Conservation (phyloP, 768 basidiomycete genomes). For the Royoungia palumana region DNA sequence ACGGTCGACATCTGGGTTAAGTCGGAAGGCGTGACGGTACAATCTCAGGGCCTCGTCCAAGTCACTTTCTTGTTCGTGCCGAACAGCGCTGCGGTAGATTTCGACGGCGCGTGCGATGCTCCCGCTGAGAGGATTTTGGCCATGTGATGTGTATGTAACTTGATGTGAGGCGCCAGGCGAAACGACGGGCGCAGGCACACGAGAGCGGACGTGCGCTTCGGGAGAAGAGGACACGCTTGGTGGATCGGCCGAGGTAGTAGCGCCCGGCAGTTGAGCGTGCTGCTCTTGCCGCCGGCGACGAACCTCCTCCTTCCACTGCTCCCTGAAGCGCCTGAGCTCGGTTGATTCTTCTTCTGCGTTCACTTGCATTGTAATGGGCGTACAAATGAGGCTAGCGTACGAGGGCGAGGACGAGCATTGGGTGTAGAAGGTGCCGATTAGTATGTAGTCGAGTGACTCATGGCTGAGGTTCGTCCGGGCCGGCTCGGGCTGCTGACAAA, state of each 20-base stretch:
- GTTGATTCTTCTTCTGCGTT: conserved; percentile 42
- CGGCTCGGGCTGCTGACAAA: conserved; percentile 8
- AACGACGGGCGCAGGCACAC: not conserved
- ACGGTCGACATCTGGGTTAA: conserved; percentile 73
- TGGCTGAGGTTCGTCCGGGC: no score
- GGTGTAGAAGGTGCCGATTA: no score
- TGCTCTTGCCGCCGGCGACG: conserved; percentile 29
- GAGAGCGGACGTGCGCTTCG: conserved; percentile 6
- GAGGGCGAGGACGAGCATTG: not conserved
- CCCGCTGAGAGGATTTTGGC: conserved; percentile 32
- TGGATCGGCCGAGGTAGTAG: not conserved
- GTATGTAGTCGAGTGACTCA: no score
- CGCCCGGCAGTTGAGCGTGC: conserved; percentile 3
- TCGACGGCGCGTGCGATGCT: conserved; percentile 51
- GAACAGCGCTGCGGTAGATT: conserved; percentile 66
- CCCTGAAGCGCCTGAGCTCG: conserved; percentile 69
- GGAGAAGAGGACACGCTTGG: not conserved
- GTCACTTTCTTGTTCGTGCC: conserved; percentile 68
- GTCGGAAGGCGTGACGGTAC: conserved; percentile 78
- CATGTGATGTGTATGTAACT: conserved; percentile 20
- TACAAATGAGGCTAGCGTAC: not conserved
- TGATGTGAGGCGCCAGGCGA: conserved; percentile 10
- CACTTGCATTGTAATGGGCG: not conserved
- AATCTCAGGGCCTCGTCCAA: conserved; percentile 72
- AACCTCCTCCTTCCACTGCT: conserved; percentile 71